A percentile compares a stretch with the other conserved stretches of the same genome.
Evolutionary conservation across 768 basidiomycete species (phyloP).

Genomic region (Suillus paluster): DNA sequence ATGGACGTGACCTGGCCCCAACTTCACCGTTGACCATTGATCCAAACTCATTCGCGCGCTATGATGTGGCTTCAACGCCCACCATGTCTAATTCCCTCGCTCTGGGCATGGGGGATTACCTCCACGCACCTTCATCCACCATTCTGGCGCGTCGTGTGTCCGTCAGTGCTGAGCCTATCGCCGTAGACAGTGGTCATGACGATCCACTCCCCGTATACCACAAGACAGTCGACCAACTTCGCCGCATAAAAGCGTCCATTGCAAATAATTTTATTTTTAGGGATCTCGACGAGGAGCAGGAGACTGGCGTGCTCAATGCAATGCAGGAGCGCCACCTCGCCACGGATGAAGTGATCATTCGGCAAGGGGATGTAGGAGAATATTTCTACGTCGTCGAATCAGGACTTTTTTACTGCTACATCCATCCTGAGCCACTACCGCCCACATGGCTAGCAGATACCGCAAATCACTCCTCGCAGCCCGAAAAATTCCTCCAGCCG

Average conservation of each 20-base stretch:
- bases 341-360: constrained; percentile 87
- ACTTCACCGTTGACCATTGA: constrained; percentile 60
- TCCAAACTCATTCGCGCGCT: constrained; percentile 54
- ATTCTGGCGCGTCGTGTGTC: constrained; percentile 91
- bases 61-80: constrained; percentile 49
- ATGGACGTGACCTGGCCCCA: constrained; percentile 62
- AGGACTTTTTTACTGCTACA: constrained; percentile 84
- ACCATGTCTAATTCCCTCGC: constrained; percentile 46
- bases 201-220: constrained; percentile 74
- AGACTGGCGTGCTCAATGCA: constrained; percentile 88
- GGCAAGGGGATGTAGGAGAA: constrained; percentile 96
- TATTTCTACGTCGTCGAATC: constrained; percentile 97
- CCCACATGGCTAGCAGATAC: constrained; percentile 58
- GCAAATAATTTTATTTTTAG: constrained; percentile 92
- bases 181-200: constrained; percentile 68
- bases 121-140: constrained; percentile 75
- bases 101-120: constrained; percentile 59
- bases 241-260: constrained; percentile 87
- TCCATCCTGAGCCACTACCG: constrained; percentile 68
- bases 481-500: constrained; percentile 63
- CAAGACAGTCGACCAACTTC: constrained; percentile 84
- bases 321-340: constrained; percentile 86
- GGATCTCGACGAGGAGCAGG: constrained; percentile 96
- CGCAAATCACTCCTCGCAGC: constrained; percentile 39
- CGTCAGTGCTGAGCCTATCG: constrained; percentile 95